Percentiles rank a stretch among this genome's conserved stretches.
Evolutionary conservation across 2,329 filamentous ascomycete genomes (phyloP).

Genomic region (Monosporascus sp.): DNA sequence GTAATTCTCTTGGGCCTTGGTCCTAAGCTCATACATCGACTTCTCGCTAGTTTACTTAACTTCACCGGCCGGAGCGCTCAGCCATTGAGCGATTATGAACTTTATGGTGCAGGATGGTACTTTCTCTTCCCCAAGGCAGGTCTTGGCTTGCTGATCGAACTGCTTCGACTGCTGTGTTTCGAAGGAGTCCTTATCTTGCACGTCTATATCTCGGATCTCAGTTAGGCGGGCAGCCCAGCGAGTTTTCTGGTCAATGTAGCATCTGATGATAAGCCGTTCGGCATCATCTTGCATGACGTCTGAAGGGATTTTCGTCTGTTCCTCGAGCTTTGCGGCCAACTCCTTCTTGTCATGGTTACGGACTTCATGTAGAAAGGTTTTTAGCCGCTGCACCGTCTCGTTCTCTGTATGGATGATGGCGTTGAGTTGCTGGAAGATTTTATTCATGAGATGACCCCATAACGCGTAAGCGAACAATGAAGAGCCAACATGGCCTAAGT

Average conservation of each 20-base stretch:
- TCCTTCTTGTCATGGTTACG: not conserved
- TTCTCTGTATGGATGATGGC: not conserved
- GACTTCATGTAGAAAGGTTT: not conserved
- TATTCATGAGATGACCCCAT: not conserved
- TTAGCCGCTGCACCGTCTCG: not conserved
- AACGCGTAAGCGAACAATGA: not conserved
- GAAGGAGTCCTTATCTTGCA: not conserved
- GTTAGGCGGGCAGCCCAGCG: not conserved
- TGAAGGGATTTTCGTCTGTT: not conserved
- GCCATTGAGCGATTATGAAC: too few relatives aligned
- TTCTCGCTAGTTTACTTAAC: too few relatives aligned
- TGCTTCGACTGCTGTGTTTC: not conserved
- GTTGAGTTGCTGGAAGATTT: not conserved
- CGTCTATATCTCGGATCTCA: not conserved
- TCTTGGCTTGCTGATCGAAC: not conserved
- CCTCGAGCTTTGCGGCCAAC: not conserved
- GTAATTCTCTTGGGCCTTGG: too few relatives aligned
- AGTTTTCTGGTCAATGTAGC: not conserved
- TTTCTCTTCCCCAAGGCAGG: too few relatives aligned
- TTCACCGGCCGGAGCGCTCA: too few relatives aligned
- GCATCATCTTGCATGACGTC: not conserved
- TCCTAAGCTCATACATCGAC: too few relatives aligned
- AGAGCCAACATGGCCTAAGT: not conserved
- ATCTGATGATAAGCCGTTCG: not conserved
- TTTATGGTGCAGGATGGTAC: too few relatives aligned